Evolutionary conservation across 768 basidiomycete genomes (phyloP).

Genomic region (Guyanaporus albipodus): DNA sequence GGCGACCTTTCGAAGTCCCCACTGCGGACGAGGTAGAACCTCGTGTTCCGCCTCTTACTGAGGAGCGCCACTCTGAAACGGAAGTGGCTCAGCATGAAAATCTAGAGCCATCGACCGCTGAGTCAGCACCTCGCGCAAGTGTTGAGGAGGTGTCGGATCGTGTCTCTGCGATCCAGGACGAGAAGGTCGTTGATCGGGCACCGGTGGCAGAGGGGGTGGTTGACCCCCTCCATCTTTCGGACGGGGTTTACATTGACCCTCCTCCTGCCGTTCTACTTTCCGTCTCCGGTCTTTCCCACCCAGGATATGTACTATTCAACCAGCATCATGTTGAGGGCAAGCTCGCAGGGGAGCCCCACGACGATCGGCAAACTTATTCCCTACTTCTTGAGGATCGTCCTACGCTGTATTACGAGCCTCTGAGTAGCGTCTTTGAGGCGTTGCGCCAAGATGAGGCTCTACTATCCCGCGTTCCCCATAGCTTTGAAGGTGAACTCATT

Average conservation of each 20-base stretch:
- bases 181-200: slow-evolving; percentile 11
- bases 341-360: slow-evolving; percentile 12
- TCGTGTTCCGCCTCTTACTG: slow-evolving; percentile 1
- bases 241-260: slow-evolving; percentile 70
- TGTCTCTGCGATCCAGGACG: slow-evolving; percentile 4
- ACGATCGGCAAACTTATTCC: slow-evolving; percentile 21
- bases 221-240: slow-evolving; percentile 58
- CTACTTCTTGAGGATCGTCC: slow-evolving; percentile 61
- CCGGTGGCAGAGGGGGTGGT: slow-evolving; percentile 11
- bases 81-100: slow-evolving; percentile 12
- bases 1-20: slow-evolving; percentile 5
- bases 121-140: slow-evolving; percentile 4
- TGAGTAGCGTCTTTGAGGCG: slow-evolving; percentile 66
- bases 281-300: slow-evolving; percentile 37
- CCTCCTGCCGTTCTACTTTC: slow-evolving; percentile 64
- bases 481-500: slow-evolving; percentile 58
- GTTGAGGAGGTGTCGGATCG: slow-evolving; percentile 6
- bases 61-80: slow-evolving; percentile 1
- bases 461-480: slow-evolving; percentile 42
- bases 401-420: slow-evolving; percentile 73
- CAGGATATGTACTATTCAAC: slow-evolving; percentile 54
- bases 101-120: slow-evolving; percentile 8
- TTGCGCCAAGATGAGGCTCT: slow-evolving; percentile 56
- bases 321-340: slow-evolving; percentile 36
- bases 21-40: slow-evolving; percentile 3